phyloP scores from a whole-genome alignment of 805 yeast genomes.

The Nakazawaea holstii region DNA sequence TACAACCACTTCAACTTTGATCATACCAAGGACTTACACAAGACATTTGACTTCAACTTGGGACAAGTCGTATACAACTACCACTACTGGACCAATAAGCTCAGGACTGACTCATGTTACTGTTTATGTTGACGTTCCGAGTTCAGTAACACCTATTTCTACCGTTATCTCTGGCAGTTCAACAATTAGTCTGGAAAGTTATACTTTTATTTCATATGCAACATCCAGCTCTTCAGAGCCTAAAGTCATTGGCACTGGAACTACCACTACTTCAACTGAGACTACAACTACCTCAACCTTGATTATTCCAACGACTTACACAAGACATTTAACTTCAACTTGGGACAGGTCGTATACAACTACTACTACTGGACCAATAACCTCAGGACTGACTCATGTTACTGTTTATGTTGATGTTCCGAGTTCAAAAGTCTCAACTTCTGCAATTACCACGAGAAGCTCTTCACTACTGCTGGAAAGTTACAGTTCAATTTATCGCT shows the following conservation, averaged over 20 bases:
- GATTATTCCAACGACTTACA: neutral
- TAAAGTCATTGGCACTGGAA: neutral
- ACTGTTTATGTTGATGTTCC: conserved; percentile 6
- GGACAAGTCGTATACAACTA: neutral
- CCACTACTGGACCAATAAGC: conserved; percentile 4
- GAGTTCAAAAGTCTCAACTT: neutral
- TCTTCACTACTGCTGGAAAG: too few relatives aligned
- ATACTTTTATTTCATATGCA: too few relatives aligned
- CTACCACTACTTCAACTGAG: neutral
- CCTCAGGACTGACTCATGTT: conserved; percentile 1
- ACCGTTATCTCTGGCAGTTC: too few relatives aligned
- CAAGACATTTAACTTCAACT: neutral
- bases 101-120: conserved; percentile 4
- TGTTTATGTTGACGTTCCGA: too few relatives aligned
- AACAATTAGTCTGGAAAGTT: too few relatives aligned
- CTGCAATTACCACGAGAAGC: neutral
- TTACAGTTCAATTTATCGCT: too few relatives aligned
- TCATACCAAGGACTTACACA: neutral
- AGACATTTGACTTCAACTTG: conserved; percentile 1
- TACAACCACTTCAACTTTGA: neutral
- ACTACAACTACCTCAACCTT: neutral
- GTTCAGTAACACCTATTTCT: too few relatives aligned
- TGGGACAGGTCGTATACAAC: neutral
- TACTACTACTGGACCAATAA: conserved; percentile 5
- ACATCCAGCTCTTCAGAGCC: neutral